A percentile compares a stretch with the other conserved stretches of the same genome.
Evolutionary conservation across 768 basidiomycete genomes (phyloP).

Genomic region (Guyanaporus albipodus): DNA sequence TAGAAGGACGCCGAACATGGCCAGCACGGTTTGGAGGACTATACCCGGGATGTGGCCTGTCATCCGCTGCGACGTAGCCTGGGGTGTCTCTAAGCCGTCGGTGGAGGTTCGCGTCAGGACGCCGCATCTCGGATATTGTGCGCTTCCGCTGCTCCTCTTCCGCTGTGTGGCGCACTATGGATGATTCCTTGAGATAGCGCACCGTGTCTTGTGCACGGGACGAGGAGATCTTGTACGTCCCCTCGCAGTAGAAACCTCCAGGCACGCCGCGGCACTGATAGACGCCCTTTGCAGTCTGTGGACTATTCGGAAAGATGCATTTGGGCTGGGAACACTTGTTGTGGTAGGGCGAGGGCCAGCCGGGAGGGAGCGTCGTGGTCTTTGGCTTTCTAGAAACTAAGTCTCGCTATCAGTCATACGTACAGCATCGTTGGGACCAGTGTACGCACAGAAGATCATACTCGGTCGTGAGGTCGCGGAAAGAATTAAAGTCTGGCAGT

Average conservation of each 20-base stretch:
- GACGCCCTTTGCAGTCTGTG: conserved; percentile 28
- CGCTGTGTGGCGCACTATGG: conserved; percentile 19
- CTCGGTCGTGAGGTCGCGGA: conserved; percentile 14
- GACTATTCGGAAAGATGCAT: conserved; percentile 32
- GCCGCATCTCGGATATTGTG: conserved; percentile 23
- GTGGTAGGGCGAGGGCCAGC: conserved; percentile 37
- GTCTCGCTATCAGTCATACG: not conserved
- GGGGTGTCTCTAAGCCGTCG: conserved; percentile 15
- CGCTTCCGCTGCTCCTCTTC: conserved; percentile 32
- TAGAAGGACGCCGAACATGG: conserved; percentile 3
- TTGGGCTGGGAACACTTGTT: conserved; percentile 34
- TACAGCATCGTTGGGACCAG: not conserved
- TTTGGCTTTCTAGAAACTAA: conserved; percentile 33
- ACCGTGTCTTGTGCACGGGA: conserved; percentile 33
- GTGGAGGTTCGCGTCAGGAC: conserved; percentile 19
- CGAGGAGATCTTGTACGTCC: conserved; percentile 32
- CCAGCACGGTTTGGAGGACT: conserved; percentile 1
- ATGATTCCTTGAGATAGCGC: conserved; percentile 27
- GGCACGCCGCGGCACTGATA: conserved; percentile 33
- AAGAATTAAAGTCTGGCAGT: not conserved
- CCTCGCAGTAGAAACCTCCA: conserved; percentile 34
- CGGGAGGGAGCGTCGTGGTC: conserved; percentile 22
- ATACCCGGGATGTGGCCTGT: conserved; percentile 2
- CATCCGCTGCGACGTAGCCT: conserved; percentile 4
- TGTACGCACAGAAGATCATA: conserved; percentile 29